Conservation (phyloP, 495 filamentous ascomycete genomes). For the Chaetomium cochliodes region DNA sequence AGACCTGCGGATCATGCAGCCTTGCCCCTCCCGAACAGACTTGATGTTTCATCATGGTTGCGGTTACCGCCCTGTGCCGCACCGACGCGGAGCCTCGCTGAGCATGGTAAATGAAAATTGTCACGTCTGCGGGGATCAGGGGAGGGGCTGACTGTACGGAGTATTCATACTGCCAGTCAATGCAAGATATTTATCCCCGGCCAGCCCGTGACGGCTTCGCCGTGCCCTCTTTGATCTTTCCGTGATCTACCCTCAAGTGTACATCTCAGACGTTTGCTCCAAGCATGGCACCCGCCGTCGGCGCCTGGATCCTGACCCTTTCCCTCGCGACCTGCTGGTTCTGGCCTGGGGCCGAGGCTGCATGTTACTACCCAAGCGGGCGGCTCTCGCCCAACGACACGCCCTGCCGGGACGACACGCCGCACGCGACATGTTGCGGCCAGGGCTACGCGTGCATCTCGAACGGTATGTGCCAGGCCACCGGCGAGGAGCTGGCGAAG, state of each 20-base stretch:
- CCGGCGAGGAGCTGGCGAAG: constrained; percentile 19
- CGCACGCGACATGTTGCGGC: constrained; percentile 29
- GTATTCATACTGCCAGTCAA: too few species aligned
- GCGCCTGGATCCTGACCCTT: background rate
- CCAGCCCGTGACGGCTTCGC: too few species aligned
- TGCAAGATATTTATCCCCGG: too few species aligned
- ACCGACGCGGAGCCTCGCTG: too few species aligned
- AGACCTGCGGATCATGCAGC: too few species aligned
- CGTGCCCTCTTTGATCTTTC: background rate
- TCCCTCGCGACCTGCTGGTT: background rate
- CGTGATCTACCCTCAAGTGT: background rate
- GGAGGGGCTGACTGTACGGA: too few species aligned
- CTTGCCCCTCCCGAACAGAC: too few species aligned
- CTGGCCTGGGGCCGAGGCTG: constrained; percentile 7
- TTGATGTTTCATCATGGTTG: too few species aligned
- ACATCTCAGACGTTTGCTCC: background rate
- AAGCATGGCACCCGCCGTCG: background rate
- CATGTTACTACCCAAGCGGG: constrained; percentile 31
- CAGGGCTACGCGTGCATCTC: constrained; percentile 28
- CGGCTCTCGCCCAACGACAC: constrained; percentile 21
- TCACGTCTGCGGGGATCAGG: too few species aligned
- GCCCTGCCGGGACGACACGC: constrained; percentile 20
- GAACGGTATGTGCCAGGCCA: constrained; percentile 26
- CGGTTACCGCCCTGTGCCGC: too few species aligned
- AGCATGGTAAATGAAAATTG: too few species aligned